A percentile compares a stretch with the other conserved stretches of the same genome.
phyloP scores from a whole-genome alignment of 805 yeast species.

The Debaryomyces hansenii region DNA sequence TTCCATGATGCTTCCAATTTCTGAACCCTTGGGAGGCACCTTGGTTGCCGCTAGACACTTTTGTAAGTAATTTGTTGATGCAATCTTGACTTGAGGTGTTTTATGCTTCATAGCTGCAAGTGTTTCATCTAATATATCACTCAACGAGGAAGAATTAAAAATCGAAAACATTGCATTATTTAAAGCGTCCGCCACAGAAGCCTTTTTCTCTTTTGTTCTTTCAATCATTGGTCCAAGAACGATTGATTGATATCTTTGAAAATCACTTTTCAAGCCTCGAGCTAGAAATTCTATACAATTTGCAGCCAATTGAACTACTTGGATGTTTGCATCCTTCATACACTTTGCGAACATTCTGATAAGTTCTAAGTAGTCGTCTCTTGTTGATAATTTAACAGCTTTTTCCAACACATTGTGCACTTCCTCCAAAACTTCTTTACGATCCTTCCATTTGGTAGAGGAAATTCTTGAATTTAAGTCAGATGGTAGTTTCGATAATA shows the following conservation, averaged over 20 bases:
- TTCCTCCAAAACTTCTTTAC: conserved; percentile 82
- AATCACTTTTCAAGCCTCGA: conserved; percentile 60
- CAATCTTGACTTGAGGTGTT: conserved; percentile 79
- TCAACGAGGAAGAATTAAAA: conserved; percentile 49
- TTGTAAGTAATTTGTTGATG: conserved; percentile 62
- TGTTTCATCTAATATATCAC: conserved; percentile 60
- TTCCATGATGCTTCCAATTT: conserved; percentile 58
- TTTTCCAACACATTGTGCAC: conserved; percentile 48
- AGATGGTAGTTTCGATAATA: conserved; percentile 63
- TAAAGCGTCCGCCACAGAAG: conserved; percentile 72
- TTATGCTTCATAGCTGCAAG: conserved; percentile 66
- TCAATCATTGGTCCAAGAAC: conserved; percentile 69
- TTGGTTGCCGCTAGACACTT: conserved; percentile 58
- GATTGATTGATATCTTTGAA: conserved; percentile 51
- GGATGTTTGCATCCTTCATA: conserved; percentile 85
- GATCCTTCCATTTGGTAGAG: conserved; percentile 85
- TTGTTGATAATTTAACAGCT: conserved; percentile 52
- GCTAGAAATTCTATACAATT: conserved; percentile 61
- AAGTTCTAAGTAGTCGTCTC: conserved; percentile 67
- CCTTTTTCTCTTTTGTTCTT: conserved; percentile 86
- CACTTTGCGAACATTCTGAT: conserved; percentile 65
- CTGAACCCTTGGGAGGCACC: conserved; percentile 49
- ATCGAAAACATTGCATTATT: conserved; percentile 63
- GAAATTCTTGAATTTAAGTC: conserved; percentile 55
- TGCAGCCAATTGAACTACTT: conserved; percentile 80